A percentile compares a stretch with the other conserved stretches of the same genome.
These are phyloP conservation scores for Globisporangium recalcitrans DNA, from an alignment of 352 stramenopile genomes.

Conservation along the genomic window DNA sequence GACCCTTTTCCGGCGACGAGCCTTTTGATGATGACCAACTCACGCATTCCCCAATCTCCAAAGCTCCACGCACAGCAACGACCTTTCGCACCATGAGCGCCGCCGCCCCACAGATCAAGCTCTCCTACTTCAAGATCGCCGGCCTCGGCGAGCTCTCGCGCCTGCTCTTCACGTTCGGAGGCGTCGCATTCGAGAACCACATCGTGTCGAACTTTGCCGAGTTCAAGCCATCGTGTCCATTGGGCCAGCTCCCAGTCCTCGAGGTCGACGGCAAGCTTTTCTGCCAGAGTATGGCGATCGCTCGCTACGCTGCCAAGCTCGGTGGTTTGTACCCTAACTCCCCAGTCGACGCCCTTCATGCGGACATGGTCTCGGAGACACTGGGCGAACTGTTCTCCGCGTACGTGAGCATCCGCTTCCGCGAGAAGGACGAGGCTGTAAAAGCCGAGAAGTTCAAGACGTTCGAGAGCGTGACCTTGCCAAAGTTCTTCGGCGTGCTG, in stretches of 20 bases:
- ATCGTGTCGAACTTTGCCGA: conserved; percentile 29
- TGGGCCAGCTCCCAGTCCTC: conserved; percentile 36
- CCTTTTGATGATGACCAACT: neutral
- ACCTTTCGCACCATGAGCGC: conserved; percentile 10
- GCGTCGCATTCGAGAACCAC: conserved; percentile 31
- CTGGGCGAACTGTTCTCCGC: conserved; percentile 14
- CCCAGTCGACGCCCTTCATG: conserved; percentile 21
- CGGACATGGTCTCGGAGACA: conserved; percentile 20
- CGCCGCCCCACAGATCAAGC: conserved; percentile 25
- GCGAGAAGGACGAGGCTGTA: conserved; percentile 26
- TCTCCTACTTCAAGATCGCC: conserved; percentile 57
- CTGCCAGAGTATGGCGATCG: conserved; percentile 38
- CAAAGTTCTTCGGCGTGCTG: conserved; percentile 25
- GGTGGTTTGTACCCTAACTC: conserved; percentile 28
- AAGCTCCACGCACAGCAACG: conserved; percentile 13
- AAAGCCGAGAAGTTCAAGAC: conserved; percentile 9
- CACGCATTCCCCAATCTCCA: conserved; percentile 1
- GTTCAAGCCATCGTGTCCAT: conserved; percentile 33
- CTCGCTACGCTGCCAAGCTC: conserved; percentile 38
- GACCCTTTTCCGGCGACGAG: conserved; percentile 14
- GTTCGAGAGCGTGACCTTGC: neutral
- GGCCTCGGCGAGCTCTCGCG: conserved; percentile 46
- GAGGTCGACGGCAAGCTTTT: conserved; percentile 31
- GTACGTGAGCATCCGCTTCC: conserved; percentile 23
- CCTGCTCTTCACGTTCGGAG: conserved; percentile 37